Conservation (phyloP, 768 basidiomycete species). For the Suillus subaureus region DNA sequence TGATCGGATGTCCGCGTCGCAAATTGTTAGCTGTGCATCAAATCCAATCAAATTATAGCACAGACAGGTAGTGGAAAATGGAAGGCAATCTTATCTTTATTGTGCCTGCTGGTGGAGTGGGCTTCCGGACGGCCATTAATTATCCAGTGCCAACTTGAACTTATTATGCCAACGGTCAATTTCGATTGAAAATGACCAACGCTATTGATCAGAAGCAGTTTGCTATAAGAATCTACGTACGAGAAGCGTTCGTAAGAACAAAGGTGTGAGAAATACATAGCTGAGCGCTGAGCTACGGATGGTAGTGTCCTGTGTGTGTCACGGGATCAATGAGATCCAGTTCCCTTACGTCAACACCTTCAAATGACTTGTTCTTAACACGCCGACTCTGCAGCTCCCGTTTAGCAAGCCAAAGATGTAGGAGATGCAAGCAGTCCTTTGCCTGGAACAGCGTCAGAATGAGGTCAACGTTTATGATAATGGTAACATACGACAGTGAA, state of each 20-base stretch:
- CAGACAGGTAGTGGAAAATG: neutral
- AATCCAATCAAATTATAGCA: neutral
- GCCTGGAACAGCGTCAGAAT: slow-evolving; percentile 39
- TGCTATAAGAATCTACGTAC: neutral
- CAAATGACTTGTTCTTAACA: slow-evolving; percentile 71
- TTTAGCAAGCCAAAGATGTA: slow-evolving; percentile 71
- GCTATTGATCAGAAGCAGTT: neutral
- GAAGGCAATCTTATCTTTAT: neutral
- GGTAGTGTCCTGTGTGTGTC: slow-evolving; percentile 15
- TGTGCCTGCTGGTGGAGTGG: too few relatives aligned
- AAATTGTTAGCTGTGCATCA: neutral
- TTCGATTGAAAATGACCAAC: neutral
- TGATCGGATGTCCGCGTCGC: neutral
- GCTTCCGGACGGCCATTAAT: neutral
- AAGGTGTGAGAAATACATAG: neutral
- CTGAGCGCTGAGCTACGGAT: neutral
- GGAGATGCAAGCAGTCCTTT: slow-evolving; percentile 66
- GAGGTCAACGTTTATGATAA: neutral
- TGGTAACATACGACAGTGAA: slow-evolving; percentile 58
- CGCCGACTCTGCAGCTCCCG: slow-evolving; percentile 69
- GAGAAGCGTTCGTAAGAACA: neutral
- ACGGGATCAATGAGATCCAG: slow-evolving; percentile 61
- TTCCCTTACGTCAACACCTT: slow-evolving; percentile 66
- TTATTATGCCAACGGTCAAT: too few relatives aligned
- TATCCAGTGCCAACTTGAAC: neutral